Evolutionary conservation across 2,329 filamentous ascomycete genomes (phyloP).

Genomic region (Penicillium sp.): DNA sequence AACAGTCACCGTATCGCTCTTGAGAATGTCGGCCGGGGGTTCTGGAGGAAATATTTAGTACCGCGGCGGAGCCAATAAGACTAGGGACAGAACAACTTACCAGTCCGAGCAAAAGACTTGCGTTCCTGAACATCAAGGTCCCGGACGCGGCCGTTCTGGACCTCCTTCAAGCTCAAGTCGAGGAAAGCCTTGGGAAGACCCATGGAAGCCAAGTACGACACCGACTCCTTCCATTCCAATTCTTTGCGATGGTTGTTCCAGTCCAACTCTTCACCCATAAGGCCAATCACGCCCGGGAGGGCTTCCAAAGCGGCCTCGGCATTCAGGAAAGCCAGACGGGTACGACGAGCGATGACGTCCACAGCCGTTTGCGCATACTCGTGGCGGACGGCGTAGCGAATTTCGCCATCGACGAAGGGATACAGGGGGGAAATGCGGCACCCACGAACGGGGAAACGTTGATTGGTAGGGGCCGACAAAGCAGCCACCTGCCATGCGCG

Average conservation of each 20-base stretch:
- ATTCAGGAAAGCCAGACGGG: conserved; percentile 81
- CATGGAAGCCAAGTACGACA: conserved; percentile 57
- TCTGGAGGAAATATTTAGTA: conserved; percentile 13
- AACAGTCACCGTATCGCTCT: conserved; percentile 40
- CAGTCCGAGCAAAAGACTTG: conserved; percentile 39
- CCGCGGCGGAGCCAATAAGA: no score
- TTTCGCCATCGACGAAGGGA: conserved; percentile 86
- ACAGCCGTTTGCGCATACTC: conserved; percentile 90
- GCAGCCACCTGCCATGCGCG: conserved; percentile 85
- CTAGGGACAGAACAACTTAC: conserved; percentile 31
- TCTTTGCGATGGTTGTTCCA: conserved; percentile 72
- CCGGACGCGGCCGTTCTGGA: conserved; percentile 51
- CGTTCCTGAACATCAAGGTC: conserved; percentile 40
- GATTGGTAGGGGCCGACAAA: conserved; percentile 67
- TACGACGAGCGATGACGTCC: conserved; percentile 79
- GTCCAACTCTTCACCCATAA: conserved; percentile 77
- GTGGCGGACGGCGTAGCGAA: conserved; percentile 78
- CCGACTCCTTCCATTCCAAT: conserved; percentile 69
- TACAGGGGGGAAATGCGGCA: conserved; percentile 74
- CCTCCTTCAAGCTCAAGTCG: conserved; percentile 51
- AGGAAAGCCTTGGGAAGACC: conserved; percentile 55
- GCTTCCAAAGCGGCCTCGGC: conserved; percentile 85
- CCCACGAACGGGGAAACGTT: conserved; percentile 76
- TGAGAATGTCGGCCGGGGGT: conserved; percentile 48
- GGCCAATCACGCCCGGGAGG: conserved; percentile 76